Percentiles rank a stretch among this genome's conserved stretches.
Evolutionary conservation across 352 stramenopile species (phyloP).

Genomic region (Globisporangium irregulare): DNA sequence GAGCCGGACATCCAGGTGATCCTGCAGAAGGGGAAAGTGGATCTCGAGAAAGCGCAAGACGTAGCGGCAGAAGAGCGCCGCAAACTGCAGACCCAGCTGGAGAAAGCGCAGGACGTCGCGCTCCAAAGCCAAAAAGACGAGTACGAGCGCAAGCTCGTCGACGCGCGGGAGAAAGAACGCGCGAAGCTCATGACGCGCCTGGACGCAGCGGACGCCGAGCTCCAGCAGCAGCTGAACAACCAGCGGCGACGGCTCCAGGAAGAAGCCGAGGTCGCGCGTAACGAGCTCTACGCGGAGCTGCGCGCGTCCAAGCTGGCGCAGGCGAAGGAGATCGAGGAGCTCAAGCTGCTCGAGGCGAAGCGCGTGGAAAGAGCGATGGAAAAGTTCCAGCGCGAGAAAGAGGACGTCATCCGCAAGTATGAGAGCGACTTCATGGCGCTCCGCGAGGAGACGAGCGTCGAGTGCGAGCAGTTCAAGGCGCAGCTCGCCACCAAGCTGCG

Average conservation of each 20-base stretch:
- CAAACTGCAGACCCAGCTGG: conserved; percentile 46
- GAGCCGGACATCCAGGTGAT: conserved; percentile 83
- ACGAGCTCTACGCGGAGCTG: conserved; percentile 54
- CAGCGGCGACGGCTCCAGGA: conserved; percentile 72
- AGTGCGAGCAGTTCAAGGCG: conserved; percentile 64
- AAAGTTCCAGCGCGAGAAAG: conserved; percentile 60
- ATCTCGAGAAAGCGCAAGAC: conserved; percentile 61
- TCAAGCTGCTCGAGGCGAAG: conserved; percentile 44
- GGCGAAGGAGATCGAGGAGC: conserved; percentile 57
- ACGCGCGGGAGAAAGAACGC: conserved; percentile 74
- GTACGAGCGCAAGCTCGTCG: conserved; percentile 66
- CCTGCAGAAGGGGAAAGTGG: conserved; percentile 67
- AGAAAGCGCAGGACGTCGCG: conserved; percentile 53
- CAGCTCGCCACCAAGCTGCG: conserved; percentile 54
- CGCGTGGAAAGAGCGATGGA: conserved; percentile 33
- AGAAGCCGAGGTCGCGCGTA: conserved; percentile 56
- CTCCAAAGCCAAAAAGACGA: conserved; percentile 63
- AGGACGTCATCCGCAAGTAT: conserved; percentile 61
- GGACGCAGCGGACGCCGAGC: conserved; percentile 65
- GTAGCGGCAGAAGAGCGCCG: conserved; percentile 51
- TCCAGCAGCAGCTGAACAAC: conserved; percentile 75
- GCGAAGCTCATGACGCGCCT: conserved; percentile 67
- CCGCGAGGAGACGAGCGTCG: conserved; percentile 52
- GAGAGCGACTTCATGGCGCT: conserved; percentile 51
- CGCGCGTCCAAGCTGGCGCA: conserved; percentile 46